phyloP scores from a whole-genome alignment of 2,329 filamentous ascomycete genomes.

The Trichocomaceae sp. region DNA sequence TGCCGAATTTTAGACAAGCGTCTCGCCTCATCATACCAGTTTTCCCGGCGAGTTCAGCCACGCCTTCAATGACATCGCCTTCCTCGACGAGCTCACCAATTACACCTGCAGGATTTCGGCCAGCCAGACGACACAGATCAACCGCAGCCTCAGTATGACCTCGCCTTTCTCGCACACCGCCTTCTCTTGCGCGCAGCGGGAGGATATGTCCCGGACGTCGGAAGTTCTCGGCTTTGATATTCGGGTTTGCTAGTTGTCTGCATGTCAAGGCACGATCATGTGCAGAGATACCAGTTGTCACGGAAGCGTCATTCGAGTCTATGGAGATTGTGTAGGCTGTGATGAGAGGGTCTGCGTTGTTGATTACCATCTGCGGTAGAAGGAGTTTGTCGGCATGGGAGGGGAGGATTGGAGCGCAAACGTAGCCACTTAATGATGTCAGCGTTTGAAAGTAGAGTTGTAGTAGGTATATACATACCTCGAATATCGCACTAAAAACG shows the following conservation, averaged over 20 bases:
- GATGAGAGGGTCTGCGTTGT: conserved; percentile 71
- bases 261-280: conserved; percentile 80
- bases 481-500: conserved; percentile 88
- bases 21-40: conserved; percentile 88
- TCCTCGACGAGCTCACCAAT: conserved; percentile 92
- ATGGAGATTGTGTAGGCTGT: conserved; percentile 92
- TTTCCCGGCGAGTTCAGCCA: conserved; percentile 56
- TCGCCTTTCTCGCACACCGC: conserved; percentile 69
- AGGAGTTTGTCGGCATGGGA: conserved; percentile 62
- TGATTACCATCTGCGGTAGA: conserved; percentile 85
- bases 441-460: too few relatives aligned
- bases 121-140: conserved; percentile 80
- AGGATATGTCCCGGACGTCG: conserved; percentile 84
- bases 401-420: conserved; percentile 78
- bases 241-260: conserved; percentile 64
- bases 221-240: conserved; percentile 55
- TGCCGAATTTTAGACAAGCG: conserved; percentile 80
- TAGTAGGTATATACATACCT: conserved; percentile 36
- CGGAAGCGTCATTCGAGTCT: conserved; percentile 64
- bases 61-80: conserved; percentile 64
- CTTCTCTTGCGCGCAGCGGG: conserved; percentile 69
- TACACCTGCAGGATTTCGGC: conserved; percentile 67
- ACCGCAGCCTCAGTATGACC: conserved; percentile 93
- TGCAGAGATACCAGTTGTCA: conserved; percentile 86
- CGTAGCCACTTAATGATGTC: conserved; percentile 56